Base-by-base conservation (phyloP, 2,329 filamentous ascomycete genomes). In the Phaeosphaeriaceae sp. region DNA sequence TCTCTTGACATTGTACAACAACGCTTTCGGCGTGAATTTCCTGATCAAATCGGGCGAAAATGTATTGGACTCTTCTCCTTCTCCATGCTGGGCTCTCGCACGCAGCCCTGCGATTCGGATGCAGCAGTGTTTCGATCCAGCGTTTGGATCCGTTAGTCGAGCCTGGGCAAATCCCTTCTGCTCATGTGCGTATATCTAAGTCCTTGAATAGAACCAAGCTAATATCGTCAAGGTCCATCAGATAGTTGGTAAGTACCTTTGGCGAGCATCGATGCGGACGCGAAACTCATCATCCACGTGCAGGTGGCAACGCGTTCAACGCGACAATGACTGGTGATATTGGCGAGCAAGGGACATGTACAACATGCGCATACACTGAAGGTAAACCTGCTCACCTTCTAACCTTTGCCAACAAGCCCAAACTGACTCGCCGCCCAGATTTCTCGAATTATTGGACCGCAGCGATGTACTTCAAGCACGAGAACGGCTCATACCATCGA, bases 371-470 rank as follows among this genome's bases (percentile, higher is more conserved):
- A 1, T 70, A 67, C 54, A 60, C 65, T 1, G 65, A 72, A 60
- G 69, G 58, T 58, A 48, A 1, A 21, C n/a, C 13, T 2, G 1
- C n/a, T 17, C 1, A 36, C 17, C 19, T 5, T 27, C 2, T 27
- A 10, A 10, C 2, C 20, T 3, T 9, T 9, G 7, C 15, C 2
- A 31, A 44, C 20, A 47, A 13, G 7, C 6, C 22, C 45, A 17
- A n/a, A 4, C 20, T 33, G 54, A 54, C 36, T 20, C 21, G 7
- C 7, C 13, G 9, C 49, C 25, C 45, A 48, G 53, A 60, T 41
- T 62, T 67, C 33, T 68, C 66, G 21, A 75, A 71, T 51, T 74
- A 73, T 56, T 73, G 70, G 71, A 72, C 70, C 2, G 71, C 73
- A 0, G 62, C 63, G 9, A 68, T 75, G 60, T 76, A 68, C 59